A percentile compares a stretch with the other conserved stretches of the same genome.
These are phyloP conservation scores for Exutisphaerella laricina DNA, from an alignment of 2,329 filamentous ascomycete species.

Conservation along the genomic window DNA sequence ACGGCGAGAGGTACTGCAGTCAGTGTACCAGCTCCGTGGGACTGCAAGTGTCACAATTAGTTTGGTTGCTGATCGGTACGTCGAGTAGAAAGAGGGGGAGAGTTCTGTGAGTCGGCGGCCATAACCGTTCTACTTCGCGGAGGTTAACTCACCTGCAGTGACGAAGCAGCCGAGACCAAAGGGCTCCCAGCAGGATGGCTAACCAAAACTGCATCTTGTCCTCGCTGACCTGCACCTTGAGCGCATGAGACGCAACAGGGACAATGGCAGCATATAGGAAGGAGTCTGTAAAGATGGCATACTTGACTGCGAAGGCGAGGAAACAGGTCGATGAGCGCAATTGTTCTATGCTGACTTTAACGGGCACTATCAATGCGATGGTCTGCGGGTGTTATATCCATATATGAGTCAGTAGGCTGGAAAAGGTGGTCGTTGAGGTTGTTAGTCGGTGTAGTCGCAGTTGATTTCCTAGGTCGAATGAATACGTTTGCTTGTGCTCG, in stretches of 20 bases:
- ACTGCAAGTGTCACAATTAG: slow-evolving; percentile 14
- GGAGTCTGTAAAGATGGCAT: slow-evolving; percentile 18
- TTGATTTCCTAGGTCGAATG: too few relatives aligned
- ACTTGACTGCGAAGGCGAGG: slow-evolving; percentile 15
- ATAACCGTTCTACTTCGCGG: not conserved
- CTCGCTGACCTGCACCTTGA: slow-evolving; percentile 9
- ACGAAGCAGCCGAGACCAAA: slow-evolving; percentile 61
- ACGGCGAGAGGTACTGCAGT: slow-evolving; percentile 55
- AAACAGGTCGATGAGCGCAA: slow-evolving; percentile 12
- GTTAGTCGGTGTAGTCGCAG: too few relatives aligned
- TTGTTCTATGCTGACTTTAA: too few relatives aligned
- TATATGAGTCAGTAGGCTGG: too few relatives aligned
- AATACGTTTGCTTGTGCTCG: too few relatives aligned
- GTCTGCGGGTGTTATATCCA: too few relatives aligned
- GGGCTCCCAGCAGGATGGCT: slow-evolving; percentile 59
- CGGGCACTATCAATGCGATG: too few relatives aligned
- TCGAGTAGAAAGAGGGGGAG: not conserved
- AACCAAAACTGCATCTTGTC: slow-evolving; percentile 57
- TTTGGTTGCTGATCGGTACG: not conserved
- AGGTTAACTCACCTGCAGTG: slow-evolving; percentile 25
- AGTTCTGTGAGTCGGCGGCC: too few relatives aligned
- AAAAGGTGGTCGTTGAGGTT: too few relatives aligned
- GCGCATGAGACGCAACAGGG: slow-evolving; percentile 11
- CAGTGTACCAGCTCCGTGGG: slow-evolving; percentile 51
- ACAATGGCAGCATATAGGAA: slow-evolving; percentile 19